Conservation (phyloP, 2,329 filamentous ascomycete genomes). For the Xylariaceae sp. region DNA sequence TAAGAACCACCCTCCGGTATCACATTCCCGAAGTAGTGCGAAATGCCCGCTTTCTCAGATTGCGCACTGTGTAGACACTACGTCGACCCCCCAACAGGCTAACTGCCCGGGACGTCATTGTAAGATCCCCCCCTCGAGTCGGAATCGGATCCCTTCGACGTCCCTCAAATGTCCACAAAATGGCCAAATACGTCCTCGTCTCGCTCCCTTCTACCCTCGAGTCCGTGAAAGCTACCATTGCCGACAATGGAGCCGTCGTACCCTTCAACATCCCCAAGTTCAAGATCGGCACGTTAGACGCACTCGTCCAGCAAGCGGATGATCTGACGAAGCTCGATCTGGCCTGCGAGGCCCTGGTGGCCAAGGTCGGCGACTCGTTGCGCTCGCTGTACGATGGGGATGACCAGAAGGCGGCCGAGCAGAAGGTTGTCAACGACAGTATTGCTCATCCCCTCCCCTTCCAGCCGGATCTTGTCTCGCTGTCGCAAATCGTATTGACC, state of each 20-base stretch:
- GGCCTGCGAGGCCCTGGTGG: conserved; percentile 73
- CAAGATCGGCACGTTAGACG: conserved; percentile 96
- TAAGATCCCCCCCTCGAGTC: conserved; percentile 9
- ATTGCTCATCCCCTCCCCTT: conserved; percentile 33
- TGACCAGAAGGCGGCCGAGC: conserved; percentile 73
- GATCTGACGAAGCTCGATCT: conserved; percentile 84
- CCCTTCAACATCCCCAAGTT: conserved; percentile 85
- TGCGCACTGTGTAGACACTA: not conserved
- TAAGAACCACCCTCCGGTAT: too few species aligned
- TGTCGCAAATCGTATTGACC: conserved; percentile 24
- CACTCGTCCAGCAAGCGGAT: conserved; percentile 91
- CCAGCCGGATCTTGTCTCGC: conserved; percentile 2
- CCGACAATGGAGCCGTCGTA: conserved; percentile 69
- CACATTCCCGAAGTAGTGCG: too few species aligned
- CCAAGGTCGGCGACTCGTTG: conserved; percentile 83
- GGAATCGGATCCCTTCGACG: conserved; percentile 2
- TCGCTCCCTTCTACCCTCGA: conserved; percentile 82
- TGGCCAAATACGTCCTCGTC: conserved; percentile 72
- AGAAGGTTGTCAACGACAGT: conserved; percentile 95
- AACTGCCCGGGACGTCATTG: conserved; percentile 14
- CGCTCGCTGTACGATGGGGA: conserved; percentile 77
- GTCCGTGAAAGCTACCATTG: conserved; percentile 66
- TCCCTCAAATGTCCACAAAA: conserved; percentile 20
- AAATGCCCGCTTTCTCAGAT: not conserved
- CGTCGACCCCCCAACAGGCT: not conserved